These are phyloP conservation scores for Jaapia argillacea DNA, from an alignment of 768 basidiomycete genomes.

Conservation along the genomic window DNA sequence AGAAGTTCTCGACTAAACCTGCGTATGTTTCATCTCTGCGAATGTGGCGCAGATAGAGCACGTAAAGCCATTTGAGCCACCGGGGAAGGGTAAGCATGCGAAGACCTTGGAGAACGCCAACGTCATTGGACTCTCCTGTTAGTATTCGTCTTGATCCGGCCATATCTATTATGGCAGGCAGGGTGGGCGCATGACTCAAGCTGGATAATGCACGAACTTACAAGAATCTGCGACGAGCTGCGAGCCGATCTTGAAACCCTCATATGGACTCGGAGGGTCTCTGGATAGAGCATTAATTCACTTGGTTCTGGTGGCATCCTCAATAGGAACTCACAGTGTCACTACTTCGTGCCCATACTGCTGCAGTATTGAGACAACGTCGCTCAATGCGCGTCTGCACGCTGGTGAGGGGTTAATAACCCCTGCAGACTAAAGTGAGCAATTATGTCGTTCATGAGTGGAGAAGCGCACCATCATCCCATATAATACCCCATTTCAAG, in stretches of 20 bases:
- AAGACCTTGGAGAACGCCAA: constrained; percentile 31
- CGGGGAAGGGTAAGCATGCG: constrained; percentile 34
- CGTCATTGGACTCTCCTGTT: constrained; percentile 37
- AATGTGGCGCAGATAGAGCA: constrained; percentile 42
- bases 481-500: constrained; percentile 54
- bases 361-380: constrained; percentile 17
- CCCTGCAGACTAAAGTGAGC: constrained; percentile 23
- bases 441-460: not conserved
- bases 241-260: constrained; percentile 41
- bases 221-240: constrained; percentile 45
- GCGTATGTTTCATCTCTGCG: constrained; percentile 43
- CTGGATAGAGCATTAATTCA: constrained; percentile 15
- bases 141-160: constrained; percentile 18
- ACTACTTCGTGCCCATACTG: constrained; percentile 40
- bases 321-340: constrained; percentile 32
- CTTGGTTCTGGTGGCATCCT: not conserved
- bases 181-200: not conserved
- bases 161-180: not conserved
- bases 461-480: constrained; percentile 46
- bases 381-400: constrained; percentile 42
- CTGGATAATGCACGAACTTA: constrained; percentile 6
- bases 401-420: constrained; percentile 51
- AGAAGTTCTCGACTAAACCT: constrained; percentile 36
- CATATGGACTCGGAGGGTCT: constrained; percentile 36
- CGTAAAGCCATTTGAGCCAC: constrained; percentile 35